phyloP scores from a whole-genome alignment of 352 stramenopile genomes.

The Phytopythium boreale region DNA sequence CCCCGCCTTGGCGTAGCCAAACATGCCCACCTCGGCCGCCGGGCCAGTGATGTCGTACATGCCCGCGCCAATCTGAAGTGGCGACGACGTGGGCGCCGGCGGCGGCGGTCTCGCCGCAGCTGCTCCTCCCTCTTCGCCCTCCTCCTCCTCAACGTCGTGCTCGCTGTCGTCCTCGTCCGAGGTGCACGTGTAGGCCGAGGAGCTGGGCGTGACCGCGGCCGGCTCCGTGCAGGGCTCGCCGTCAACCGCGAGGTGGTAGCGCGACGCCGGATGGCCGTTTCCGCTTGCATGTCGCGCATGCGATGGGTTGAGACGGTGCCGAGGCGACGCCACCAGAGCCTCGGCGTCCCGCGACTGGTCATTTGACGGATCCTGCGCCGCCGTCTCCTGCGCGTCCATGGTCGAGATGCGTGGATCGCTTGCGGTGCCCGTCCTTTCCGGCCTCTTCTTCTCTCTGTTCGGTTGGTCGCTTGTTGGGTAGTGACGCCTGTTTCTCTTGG shows the following conservation, averaged over 20 bases:
- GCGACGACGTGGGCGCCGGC: conserved; percentile 4
- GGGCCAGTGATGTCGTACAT: conserved; percentile 88
- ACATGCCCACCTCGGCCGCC: conserved; percentile 83
- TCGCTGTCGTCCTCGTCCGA: conserved; percentile 4
- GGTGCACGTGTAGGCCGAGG: conserved; percentile 8
- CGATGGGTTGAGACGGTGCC: not conserved
- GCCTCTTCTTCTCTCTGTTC: not conserved
- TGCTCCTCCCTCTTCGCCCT: not conserved
- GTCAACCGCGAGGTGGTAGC: not conserved
- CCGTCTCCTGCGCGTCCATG: not conserved
- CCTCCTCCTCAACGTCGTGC: not conserved
- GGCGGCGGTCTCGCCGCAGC: not conserved
- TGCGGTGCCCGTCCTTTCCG: not conserved
- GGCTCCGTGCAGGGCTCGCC: not conserved
- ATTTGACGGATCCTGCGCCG: not conserved
- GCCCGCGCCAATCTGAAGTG: conserved; percentile 57
- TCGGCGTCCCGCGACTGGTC: not conserved
- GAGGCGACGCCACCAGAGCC: not conserved
- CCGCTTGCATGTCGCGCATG: not conserved
- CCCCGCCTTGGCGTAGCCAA: conserved; percentile 79
- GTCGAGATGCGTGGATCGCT: not conserved
- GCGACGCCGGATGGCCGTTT: not conserved
- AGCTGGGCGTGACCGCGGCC: conserved; percentile 5
- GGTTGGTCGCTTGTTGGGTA: not conserved
- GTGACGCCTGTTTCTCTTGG: not conserved